These are phyloP conservation scores for Diaporthe citrichinensis DNA, from an alignment of 2,329 filamentous ascomycete genomes.

Conservation along the genomic window DNA sequence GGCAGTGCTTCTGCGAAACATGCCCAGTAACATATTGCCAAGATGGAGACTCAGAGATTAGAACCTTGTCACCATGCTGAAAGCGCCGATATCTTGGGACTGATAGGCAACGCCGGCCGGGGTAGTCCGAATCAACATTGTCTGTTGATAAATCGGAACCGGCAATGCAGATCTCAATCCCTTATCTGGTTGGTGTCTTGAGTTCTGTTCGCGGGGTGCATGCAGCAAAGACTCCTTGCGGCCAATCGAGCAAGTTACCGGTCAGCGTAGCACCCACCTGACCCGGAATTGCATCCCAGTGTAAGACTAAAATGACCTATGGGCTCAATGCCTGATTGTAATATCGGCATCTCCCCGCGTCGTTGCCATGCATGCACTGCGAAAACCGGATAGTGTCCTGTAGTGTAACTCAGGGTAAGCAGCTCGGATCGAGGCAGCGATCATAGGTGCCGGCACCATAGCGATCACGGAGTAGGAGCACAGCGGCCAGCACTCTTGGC, in stretches of 20 bases:
- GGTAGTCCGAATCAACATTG: conserved; percentile 11
- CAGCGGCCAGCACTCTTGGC: not conserved
- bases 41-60: not conserved
- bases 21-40: not conserved
- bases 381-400: not conserved
- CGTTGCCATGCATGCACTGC: not conserved
- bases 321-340: not conserved
- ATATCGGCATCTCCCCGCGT: not conserved
- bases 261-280: not conserved
- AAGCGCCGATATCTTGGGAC: not conserved
- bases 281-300: conserved; percentile 5
- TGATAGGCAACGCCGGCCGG: conserved; percentile 3
- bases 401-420: not conserved
- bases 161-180: not conserved
- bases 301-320: not conserved
- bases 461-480: conserved; percentile 9
- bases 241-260: conserved; percentile 8
- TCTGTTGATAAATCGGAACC: not conserved
- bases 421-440: not conserved
- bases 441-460: not conserved
- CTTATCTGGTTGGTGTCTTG: not conserved
- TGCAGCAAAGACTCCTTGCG: not conserved
- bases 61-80: not conserved
- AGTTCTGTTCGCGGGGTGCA: conserved; percentile 4
- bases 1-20: not conserved